Conservation (phyloP, 495 filamentous ascomycete species). For the Daldinia concentrica region DNA sequence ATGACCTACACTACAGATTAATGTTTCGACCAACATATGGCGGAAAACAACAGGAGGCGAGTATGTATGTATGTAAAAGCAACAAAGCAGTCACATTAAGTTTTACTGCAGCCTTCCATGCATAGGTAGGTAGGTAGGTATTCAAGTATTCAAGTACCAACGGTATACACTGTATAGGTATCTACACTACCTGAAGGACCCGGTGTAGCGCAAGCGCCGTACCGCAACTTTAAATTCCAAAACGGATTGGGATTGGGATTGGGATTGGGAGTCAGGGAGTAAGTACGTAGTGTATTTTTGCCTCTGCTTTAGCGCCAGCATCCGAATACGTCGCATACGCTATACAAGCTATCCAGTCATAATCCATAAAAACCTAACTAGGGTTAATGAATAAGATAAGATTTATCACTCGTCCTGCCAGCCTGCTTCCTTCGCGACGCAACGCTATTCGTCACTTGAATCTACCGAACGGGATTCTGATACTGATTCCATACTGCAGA, state of each 20-base stretch:
- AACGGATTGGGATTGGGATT: constrained; percentile 13
- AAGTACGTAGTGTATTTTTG: too few species aligned
- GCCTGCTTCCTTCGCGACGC: constrained; percentile 3
- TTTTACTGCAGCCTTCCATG: neutral
- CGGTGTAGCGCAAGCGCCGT: constrained; percentile 28
- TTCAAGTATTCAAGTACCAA: neutral
- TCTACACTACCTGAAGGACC: too few species aligned
- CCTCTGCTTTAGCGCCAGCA: neutral
- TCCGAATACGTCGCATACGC: constrained; percentile 9
- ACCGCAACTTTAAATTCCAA: constrained; percentile 41
- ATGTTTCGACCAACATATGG: neutral
- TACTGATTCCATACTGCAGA: neutral
- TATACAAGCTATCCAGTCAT: neutral
- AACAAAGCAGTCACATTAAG: neutral
- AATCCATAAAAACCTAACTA: neutral
- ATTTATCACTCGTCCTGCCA: neutral
- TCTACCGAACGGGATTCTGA: neutral
- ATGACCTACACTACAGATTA: neutral
- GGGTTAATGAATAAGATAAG: constrained; percentile 21
- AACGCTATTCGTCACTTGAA: constrained; percentile 4
- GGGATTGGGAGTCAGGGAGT: constrained; percentile 15
- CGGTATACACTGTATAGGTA: too few species aligned
- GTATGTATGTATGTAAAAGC: neutral
- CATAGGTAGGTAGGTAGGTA: too few species aligned
- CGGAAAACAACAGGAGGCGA: constrained; percentile 10